phyloP scores from a whole-genome alignment of 2,329 filamentous ascomycete genomes.

The Huntiella abstrusa region DNA sequence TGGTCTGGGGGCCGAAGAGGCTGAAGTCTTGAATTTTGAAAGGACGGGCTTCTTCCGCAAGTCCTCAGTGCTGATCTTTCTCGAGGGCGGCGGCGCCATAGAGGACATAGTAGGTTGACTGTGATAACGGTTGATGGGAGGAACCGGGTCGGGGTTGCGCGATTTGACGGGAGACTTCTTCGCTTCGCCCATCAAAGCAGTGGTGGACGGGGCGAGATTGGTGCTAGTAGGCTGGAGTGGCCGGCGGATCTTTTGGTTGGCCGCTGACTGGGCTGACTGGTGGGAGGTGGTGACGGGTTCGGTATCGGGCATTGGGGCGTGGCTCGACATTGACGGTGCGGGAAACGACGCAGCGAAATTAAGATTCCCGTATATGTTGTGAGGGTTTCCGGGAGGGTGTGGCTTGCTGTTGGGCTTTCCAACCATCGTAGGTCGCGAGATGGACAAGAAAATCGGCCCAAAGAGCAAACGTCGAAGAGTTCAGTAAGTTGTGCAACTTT shows the following conservation, averaged over 20 bases:
- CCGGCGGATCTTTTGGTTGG: constrained; percentile 4
- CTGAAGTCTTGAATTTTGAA: constrained; percentile 38
- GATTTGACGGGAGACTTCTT: constrained; percentile 7
- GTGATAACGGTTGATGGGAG: constrained; percentile 2
- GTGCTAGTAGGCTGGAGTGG: constrained; percentile 9
- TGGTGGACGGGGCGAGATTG: constrained; percentile 5
- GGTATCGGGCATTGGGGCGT: constrained; percentile 36
- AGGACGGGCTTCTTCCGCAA: constrained; percentile 42
- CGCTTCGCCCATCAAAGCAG: neutral
- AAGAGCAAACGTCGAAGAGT: neutral
- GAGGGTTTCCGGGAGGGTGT: too few species aligned
- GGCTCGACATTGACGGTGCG: constrained; percentile 30
- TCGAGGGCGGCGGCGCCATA: constrained; percentile 44
- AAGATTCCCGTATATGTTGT: too few species aligned
- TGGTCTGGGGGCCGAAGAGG: constrained; percentile 34
- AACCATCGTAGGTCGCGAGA: too few species aligned
- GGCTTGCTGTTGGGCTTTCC: too few species aligned
- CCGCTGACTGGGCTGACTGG: neutral
- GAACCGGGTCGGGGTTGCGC: constrained; percentile 2
- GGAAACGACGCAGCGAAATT: neutral
- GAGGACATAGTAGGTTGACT: constrained; percentile 2
- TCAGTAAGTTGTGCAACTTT: constrained; percentile 6
- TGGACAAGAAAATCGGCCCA: too few species aligned
- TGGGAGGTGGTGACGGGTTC: neutral
- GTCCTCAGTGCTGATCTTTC: constrained; percentile 27